Base-by-base conservation (phyloP, 768 basidiomycete species). In the Pseudohyphozyma bogoriensis region DNA sequence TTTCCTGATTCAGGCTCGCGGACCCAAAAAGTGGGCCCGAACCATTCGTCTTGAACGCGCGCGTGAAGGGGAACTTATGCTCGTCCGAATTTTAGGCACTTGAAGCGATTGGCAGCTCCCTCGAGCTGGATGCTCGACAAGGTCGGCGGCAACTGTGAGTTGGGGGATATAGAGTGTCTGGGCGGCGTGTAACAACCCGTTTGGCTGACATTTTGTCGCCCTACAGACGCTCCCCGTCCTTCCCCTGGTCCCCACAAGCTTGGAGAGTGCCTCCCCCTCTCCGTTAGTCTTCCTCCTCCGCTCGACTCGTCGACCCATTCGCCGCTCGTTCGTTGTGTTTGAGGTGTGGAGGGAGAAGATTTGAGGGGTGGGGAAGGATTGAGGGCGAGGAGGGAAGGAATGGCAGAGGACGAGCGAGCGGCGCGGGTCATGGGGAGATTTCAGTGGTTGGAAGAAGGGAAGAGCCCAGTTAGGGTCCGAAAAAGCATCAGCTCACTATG, bases 111-210 rank as follows among this genome's bases (percentile, higher is more conserved):
- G 62, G 84, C 85, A 69, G 95, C 95, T 64, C 95, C 95, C 66
- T 93, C 90, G 50, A 86, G 89, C 79, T 99, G 95, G 95, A 96
- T 99, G 92, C 82, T 99, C 66, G 90, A 97, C 82, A 99, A 39
- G 29, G 35, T 28, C 22, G 36, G 49, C 77, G 89, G 89, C 62
- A 90, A 89, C 69, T 93, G 89, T 71, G 89, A 90, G 76, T 64
- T 58, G 33, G 61, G 56, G 33, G 26, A 26, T n/a, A 33, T 51
- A 20, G 20, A 15, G 28, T 5, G 32, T 10, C 32, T 32, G 1
- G 16, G n/a, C n/a, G n/a, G 20, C 22, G 2, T 36, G 0, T 5
- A 2, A 39, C 42, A 33, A 37, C 18, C 24, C 5, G 44, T 33
- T 55, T 53, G 32, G 8, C 31, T 31, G n/a, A 37, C n/a, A 24